Base-by-base conservation (phyloP, 2,329 filamentous ascomycete genomes). In the Claviceps africana region DNA sequence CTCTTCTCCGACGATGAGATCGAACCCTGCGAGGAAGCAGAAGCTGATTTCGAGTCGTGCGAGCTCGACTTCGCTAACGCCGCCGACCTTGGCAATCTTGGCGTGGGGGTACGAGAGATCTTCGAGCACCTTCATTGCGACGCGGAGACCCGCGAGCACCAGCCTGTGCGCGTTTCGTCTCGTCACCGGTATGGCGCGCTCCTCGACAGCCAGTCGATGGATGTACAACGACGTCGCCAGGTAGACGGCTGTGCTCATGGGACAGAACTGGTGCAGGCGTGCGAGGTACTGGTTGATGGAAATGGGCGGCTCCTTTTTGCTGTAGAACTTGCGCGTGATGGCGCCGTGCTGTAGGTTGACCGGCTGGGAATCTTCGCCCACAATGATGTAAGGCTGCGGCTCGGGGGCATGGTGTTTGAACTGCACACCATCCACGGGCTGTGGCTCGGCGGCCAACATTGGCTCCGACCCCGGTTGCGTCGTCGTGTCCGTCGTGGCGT, bases 101-200 rank as follows among this genome's bases (percentile, higher is more conserved):
- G 77, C 77, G 69, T 96, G 91, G 9, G 87, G 81, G 69, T 94
- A 95, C 59, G 84, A 86, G 51, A 91, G 76, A 65, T 97, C 91
- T 67, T 98, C 91, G n/a, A 96, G 72, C 0, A 88, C 87, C 70
- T 97, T 98, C 79, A 90, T 93, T 15, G 91, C 89, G 3, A 96
- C 86, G 37, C 90, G 75, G 51, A 96, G 74, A 7, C 86, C 87
- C 0, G 88, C 90, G 17, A 98, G 77, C 33, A 95, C 75, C 8
- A 97, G 72, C 2, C 93, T 82, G 66, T 98, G 91, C 55, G 88
- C 85, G 56, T 95, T 97, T 53, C 88, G 79, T 53, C 78, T 77
- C 2, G 89, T 95, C 8, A 95, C 85, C 1, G 84, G 82, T 22
- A 97, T 84, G 25, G 85, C 79, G 58, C 80, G 80, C 63, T 94